A percentile compares a stretch with the other conserved stretches of the same genome.
Conservation (phyloP, 1,139 yeast genomes). For the Zygosaccharomyces pseudobailii region DNA sequence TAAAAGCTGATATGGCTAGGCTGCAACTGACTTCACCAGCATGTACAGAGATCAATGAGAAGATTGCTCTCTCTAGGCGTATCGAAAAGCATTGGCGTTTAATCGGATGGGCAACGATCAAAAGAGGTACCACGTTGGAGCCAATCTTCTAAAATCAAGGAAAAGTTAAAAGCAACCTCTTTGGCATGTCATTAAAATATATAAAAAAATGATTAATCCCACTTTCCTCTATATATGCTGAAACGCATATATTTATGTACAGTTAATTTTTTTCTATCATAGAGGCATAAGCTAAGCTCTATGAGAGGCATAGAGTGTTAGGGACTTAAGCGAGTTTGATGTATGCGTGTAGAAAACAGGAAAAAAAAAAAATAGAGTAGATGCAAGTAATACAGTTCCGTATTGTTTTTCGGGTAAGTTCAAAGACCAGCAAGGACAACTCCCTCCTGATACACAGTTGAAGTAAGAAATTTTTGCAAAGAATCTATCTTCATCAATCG, state of each 20-base stretch:
- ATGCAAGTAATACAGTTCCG: too few relatives aligned
- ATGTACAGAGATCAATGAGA: slow-evolving; percentile 96
- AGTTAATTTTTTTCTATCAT: background rate
- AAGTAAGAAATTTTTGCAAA: slow-evolving; percentile 58
- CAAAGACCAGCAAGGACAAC: slow-evolving; percentile 6
- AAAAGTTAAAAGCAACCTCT: background rate
- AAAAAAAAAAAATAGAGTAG: too few relatives aligned
- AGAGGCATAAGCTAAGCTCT: too few relatives aligned
- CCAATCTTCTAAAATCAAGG: slow-evolving; percentile 43
- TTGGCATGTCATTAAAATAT: background rate
- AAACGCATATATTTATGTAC: slow-evolving; percentile 1
- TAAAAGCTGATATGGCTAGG: slow-evolving; percentile 99
- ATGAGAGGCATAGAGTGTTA: too few relatives aligned
- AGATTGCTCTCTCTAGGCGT: slow-evolving; percentile 98
- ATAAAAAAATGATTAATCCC: background rate
- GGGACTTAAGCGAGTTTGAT: too few relatives aligned
- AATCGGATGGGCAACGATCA: slow-evolving; percentile 99
- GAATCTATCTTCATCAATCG: slow-evolving; percentile 70
- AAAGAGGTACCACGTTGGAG: slow-evolving; percentile 86
- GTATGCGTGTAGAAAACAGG: too few relatives aligned
- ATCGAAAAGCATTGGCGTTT: slow-evolving; percentile 99
- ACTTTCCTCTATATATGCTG: background rate
- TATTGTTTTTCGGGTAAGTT: background rate
- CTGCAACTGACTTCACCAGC: slow-evolving; percentile 96
- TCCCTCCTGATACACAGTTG: slow-evolving; percentile 37